Percentiles rank a stretch among this genome's conserved stretches.
Evolutionary conservation across 2,329 filamentous ascomycete species (phyloP).

Genomic region (Trichophyton benhamiae): DNA sequence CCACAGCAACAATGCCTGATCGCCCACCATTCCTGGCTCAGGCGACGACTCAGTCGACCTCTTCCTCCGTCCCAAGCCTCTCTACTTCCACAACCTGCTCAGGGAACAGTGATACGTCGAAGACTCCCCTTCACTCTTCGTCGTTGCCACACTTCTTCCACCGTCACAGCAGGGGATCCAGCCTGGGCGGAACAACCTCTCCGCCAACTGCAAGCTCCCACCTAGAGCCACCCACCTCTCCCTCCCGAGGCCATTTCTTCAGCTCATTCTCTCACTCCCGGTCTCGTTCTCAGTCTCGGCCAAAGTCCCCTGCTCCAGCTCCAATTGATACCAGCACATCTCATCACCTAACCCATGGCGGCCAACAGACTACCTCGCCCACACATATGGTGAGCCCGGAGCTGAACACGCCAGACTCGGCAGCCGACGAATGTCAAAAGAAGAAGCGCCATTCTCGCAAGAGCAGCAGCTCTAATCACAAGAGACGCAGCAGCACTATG

Average conservation of each 20-base stretch:
- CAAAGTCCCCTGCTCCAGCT: conserved; percentile 7
- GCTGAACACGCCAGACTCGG: background rate
- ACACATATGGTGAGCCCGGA: conserved; percentile 12
- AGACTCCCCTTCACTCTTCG: background rate
- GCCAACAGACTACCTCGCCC: conserved; percentile 13
- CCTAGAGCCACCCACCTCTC: background rate
- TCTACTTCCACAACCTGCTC: background rate
- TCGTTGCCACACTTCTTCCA: background rate
- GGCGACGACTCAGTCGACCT: background rate
- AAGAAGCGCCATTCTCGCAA: conserved; percentile 12
- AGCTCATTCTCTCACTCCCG: conserved; percentile 5
- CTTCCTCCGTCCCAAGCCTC: background rate
- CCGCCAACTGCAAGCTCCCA: background rate
- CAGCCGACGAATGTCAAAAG: background rate
- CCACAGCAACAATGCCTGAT: background rate
- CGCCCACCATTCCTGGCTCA: background rate
- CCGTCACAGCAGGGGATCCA: background rate
- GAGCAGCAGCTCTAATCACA: conserved; percentile 25
- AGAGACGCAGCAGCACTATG: conserved; percentile 30
- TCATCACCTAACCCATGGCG: background rate
- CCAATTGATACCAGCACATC: background rate
- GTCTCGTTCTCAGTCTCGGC: conserved; percentile 11
- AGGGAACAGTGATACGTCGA: background rate
- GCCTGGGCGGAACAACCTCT: background rate
- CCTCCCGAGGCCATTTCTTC: background rate